These are phyloP conservation scores for Ceratonia siliqua DNA, from an alignment of 306 rosid species.

Conservation along the genomic window DNA sequence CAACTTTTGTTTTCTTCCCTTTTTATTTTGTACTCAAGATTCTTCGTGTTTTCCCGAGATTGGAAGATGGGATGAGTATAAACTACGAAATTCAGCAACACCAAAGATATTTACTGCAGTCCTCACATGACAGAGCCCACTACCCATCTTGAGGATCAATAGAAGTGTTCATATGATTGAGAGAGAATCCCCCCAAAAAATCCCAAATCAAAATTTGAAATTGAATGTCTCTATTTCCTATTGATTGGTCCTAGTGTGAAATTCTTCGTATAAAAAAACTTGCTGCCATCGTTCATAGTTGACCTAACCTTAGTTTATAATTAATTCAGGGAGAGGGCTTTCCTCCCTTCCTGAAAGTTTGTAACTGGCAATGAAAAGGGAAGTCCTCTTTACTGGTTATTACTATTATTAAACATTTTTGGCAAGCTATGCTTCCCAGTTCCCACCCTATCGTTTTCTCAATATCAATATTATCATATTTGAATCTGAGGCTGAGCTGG, in stretches of 20 bases:
- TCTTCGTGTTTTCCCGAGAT: conserved; percentile 40
- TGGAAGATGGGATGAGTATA: conserved; percentile 27
- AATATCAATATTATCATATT: too few species aligned
- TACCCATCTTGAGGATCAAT: neutral
- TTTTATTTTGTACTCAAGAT: conserved; percentile 16
- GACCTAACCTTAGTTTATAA: neutral
- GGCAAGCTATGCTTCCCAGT: neutral
- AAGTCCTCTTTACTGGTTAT: too few species aligned
- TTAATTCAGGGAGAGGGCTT: too few species aligned
- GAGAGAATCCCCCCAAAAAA: neutral
- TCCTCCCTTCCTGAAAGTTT: too few species aligned
- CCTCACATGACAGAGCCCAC: conserved; percentile 29
- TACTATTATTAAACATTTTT: neutral
- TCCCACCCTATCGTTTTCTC: too few species aligned
- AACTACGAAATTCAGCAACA: conserved; percentile 26
- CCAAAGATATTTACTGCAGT: conserved; percentile 6
- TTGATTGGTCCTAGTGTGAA: neutral
- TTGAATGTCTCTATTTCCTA: neutral
- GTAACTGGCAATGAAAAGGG: too few species aligned
- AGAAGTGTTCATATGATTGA: too few species aligned
- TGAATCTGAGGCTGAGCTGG: neutral
- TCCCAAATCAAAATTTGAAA: neutral
- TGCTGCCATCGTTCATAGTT: neutral
- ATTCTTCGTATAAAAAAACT: neutral
- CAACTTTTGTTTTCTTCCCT: conserved; percentile 28